Evolutionary conservation across 495 filamentous ascomycete genomes (phyloP), one percentile per base, ranked within the genome.

Genomic region (Friedmanniomyces simplex): DNA sequence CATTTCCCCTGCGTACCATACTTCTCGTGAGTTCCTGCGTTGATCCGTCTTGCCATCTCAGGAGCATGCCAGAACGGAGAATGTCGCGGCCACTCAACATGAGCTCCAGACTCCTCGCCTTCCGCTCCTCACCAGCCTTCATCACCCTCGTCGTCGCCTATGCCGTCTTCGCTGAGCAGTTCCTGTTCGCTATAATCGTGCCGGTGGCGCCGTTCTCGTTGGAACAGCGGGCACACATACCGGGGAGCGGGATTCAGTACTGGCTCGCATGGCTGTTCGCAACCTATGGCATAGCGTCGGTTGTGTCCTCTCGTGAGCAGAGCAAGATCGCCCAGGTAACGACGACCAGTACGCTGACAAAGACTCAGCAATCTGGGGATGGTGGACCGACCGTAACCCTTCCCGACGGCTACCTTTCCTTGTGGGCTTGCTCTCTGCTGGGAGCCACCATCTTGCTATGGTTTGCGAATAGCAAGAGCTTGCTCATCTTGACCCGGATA

Each of bases 191-290:
- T 16, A 66, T 91, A 54, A 84, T 91, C 48, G 80, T 93, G 1
- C 89, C 88, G 3, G 85, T 93, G 6, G 79, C 90, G 18, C 89
- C 89, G 2, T 91, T 88, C 48, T 80, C 86, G 3, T 71, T 94
- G 18, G n/a, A 39, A 14, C 24, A 52, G 18, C 50, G 30, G 36
- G 32, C 16, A 8, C 24, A 52, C 50, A 52, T 52, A 16, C 11
- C 24, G 18, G 25, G 10, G 3, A 24, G 16, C n/a, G 12, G 50
- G 79, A 77, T 77, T n/a, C 80, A 91, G 72, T 74, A 76, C 59
- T 91, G 86, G 86, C 79, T 83, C 0, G 86, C 86, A 0, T 79
- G 89, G 39, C 74, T 95, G 0, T 71, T 95, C 0, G 85, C 86
- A 5, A 77, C 85, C 20, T 94, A 91, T 64, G 87, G 85, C 26